Evolutionary conservation across 257 asterid genomes (phyloP), one percentile per base, ranked within the genome.

Genomic region (Solanum etuberosum): DNA sequence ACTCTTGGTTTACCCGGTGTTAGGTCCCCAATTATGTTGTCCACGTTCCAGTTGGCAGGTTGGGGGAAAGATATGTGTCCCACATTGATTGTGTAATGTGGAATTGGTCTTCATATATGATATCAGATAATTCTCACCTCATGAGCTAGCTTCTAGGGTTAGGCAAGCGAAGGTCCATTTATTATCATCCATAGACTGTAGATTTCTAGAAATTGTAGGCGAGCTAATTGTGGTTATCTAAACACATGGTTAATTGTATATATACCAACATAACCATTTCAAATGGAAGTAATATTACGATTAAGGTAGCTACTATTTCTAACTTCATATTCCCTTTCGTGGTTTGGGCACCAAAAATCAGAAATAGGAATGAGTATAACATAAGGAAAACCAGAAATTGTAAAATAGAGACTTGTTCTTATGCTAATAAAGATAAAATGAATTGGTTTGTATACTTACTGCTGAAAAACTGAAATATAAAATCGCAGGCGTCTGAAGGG

Each of bases 401-500:
- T 9, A 61, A 23, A 59, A 23, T 61, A 9, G 70, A 61, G 16
- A 9, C 71, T 63, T 67, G 21, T 67, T 67, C 37, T 14, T 67
- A 67, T 5, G 74, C 10, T 13, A 3, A 68, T 7, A 12, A 63
- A 65, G 78, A 71, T 59, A 21, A 59, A 59, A 21, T 9, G 13
- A 68, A 29, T 40, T n/a, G 83, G 34, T 37, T 12, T 25, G 83
- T 40, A 80, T 85, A 91, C 98, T 93, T 93, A 97, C 99, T 85
- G 87, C 89, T 90, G 91, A 97, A 97, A 83, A 95, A 95, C 51
- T 91, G 97, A 83, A 92, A 93, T 88, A 97, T 92, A 67, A 91
- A 84, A 84, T 16, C 86, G 96, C 98, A 95, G 81, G 91, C 97
- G 86, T 95, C 98, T n/a, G 93, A 89, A 88, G 98, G 95, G 83